phyloP scores from a whole-genome alignment of 2,329 filamentous ascomycete species.

The Phoma sp. region DNA sequence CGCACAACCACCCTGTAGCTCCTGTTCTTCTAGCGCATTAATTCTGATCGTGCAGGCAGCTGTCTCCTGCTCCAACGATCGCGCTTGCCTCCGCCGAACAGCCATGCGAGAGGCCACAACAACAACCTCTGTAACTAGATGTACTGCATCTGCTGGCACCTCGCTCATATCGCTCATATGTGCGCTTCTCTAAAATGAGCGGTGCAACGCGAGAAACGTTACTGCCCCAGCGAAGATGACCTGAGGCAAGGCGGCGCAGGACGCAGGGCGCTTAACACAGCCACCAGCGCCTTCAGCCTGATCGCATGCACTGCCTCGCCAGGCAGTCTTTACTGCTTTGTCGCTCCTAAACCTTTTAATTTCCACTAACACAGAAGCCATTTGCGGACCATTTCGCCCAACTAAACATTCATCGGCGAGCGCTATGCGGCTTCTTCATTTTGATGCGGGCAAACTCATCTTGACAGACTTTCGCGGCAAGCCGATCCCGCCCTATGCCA shows the following conservation, averaged over 20 bases:
- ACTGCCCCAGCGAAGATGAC: neutral
- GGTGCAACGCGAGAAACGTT: neutral
- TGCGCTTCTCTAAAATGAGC: neutral
- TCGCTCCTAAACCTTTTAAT: neutral
- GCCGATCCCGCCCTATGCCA: conserved; percentile 34
- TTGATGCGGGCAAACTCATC: neutral
- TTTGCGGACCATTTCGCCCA: neutral
- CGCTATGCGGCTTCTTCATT: conserved; percentile 9
- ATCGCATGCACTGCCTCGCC: conserved; percentile 11
- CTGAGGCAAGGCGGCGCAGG: neutral
- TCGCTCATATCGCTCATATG: neutral
- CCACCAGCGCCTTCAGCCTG: conserved; percentile 5
- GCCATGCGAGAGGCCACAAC: conserved; percentile 3
- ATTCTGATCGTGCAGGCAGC: neutral
- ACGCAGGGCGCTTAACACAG: neutral
- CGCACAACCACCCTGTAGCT: too few species aligned
- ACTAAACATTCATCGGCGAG: neutral
- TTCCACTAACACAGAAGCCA: neutral
- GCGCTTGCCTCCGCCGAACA: neutral
- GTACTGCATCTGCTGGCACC: neutral
- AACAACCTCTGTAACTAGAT: neutral
- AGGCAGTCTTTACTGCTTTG: conserved; percentile 5
- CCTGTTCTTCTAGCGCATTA: too few species aligned
- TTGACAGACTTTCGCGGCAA: conserved; percentile 23
- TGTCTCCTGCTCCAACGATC: neutral